Conservation (phyloP, 2,329 filamentous ascomycete species). For the Diaporthe aspalathi region DNA sequence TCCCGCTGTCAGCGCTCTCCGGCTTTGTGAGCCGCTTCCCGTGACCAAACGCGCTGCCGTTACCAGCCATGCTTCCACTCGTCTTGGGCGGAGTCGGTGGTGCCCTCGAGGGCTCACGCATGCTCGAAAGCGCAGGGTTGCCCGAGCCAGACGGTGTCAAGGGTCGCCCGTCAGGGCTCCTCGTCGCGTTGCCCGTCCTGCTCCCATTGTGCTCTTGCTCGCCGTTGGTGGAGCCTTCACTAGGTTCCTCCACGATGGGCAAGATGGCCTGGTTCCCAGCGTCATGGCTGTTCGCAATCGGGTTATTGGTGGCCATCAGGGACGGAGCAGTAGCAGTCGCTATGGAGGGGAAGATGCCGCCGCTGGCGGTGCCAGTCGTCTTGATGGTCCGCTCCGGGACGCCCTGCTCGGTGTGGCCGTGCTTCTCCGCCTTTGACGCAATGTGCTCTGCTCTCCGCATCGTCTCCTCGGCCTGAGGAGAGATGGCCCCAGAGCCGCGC, state of each 20-base stretch:
- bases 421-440: constrained; percentile 50
- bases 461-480: constrained; percentile 54
- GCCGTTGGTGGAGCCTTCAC: constrained; percentile 77
- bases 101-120: constrained; percentile 34
- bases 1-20: constrained; percentile 61
- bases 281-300: constrained; percentile 54
- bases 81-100: constrained; percentile 63
- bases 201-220: constrained; percentile 63
- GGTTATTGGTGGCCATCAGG: constrained; percentile 37
- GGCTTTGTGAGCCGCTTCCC: constrained; percentile 51
- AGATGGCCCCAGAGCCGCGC: constrained; percentile 43
- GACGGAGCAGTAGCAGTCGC: constrained; percentile 39
- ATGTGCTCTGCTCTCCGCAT: constrained; percentile 55
- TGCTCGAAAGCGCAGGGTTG: constrained; percentile 48
- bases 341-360: constrained; percentile 39
- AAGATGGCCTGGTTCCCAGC: constrained; percentile 66
- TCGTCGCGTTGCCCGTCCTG: constrained; percentile 50
- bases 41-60: constrained; percentile 24
- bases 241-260: constrained; percentile 91
- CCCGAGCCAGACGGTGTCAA: constrained; percentile 53
- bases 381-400: constrained; percentile 71
- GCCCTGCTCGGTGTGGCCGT: constrained; percentile 56
- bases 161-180: constrained; percentile 51
- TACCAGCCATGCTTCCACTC: constrained; percentile 30
- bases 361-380: constrained; percentile 46